Percentiles rank a stretch among this genome's conserved stretches.
These are phyloP conservation scores for Umbelopsis sp. DNA, from an alignment of 192 early-diverging fungal genomes.

Conservation along the genomic window DNA sequence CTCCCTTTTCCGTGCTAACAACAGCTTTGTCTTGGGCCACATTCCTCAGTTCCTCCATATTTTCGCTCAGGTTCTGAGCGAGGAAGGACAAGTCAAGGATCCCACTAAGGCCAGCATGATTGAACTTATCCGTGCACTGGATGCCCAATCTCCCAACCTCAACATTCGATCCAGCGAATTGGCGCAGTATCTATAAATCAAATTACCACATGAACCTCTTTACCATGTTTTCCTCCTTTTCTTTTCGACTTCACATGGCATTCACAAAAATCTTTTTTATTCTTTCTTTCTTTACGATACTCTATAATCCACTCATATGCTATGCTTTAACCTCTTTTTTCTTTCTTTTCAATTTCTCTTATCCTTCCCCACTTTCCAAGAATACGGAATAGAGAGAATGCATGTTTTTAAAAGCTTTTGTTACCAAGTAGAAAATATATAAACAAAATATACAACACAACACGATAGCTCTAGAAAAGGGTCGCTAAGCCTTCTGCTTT, in stretches of 20 bases:
- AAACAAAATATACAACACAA: no score
- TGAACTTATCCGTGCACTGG: slow-evolving; percentile 57
- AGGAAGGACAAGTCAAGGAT: slow-evolving; percentile 61
- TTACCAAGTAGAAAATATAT: no score
- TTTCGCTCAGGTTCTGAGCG: slow-evolving; percentile 57
- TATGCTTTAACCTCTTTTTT: background rate
- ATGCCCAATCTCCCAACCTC: slow-evolving; percentile 47
- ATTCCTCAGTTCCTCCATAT: slow-evolving; percentile 54
- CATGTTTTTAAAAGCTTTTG: no score
- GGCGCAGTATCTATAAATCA: slow-evolving; percentile 34
- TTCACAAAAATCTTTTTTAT: background rate
- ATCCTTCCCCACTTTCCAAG: background rate
- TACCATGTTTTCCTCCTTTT: background rate
- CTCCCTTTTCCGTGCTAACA: slow-evolving; percentile 58
- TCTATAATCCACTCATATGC: slow-evolving; percentile 14
- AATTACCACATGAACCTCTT: background rate
- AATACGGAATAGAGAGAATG: no score
- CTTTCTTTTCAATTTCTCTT: background rate
- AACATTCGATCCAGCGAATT: slow-evolving; percentile 38
- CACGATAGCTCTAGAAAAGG: no score
- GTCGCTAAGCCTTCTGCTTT: no score
- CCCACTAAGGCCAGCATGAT: slow-evolving; percentile 56
- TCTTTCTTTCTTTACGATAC: background rate
- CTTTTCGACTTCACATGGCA: background rate
- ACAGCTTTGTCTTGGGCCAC: slow-evolving; percentile 51